phyloP scores from a whole-genome alignment of 106 monocot species.

The Platanthera guangdongensis region DNA sequence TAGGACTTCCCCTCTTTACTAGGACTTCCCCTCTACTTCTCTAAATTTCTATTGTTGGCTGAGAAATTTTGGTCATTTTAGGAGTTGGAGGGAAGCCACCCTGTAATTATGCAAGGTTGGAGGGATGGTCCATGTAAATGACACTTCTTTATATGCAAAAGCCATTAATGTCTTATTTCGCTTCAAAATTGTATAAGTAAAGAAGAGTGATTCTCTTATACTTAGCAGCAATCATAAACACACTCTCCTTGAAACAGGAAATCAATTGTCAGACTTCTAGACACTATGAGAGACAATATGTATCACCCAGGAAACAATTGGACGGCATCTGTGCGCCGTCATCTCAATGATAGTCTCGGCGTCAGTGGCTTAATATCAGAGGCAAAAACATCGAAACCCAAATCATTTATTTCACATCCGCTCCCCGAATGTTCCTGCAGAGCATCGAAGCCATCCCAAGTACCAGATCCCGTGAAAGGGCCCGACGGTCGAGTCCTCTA shows the following conservation, averaged over 20 bases:
- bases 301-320: constrained; percentile 75
- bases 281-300: constrained; percentile 31
- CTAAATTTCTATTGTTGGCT: too few relatives aligned
- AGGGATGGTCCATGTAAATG: too few relatives aligned
- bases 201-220: too few relatives aligned
- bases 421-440: constrained; percentile 82
- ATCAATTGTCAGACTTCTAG: constrained; percentile 37
- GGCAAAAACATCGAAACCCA: constrained; percentile 41
- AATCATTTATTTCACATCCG: constrained; percentile 71
- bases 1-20: too few relatives aligned
- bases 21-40: too few relatives aligned
- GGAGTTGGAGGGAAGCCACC: too few relatives aligned
- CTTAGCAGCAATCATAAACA: background rate
- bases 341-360: constrained; percentile 56
- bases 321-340: constrained; percentile 42
- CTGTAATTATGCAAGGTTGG: too few relatives aligned
- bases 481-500: constrained; percentile 17
- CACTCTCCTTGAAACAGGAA: constrained; percentile 31
- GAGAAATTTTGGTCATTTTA: too few relatives aligned
- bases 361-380: constrained; percentile 45
- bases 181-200: background rate
- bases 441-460: constrained; percentile 22
- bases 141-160: background rate
- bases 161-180: background rate
- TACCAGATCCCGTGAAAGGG: constrained; percentile 10